These are phyloP conservation scores for Sphaerulina musiva DNA, from an alignment of 2,329 filamentous ascomycete genomes.

Conservation along the genomic window DNA sequence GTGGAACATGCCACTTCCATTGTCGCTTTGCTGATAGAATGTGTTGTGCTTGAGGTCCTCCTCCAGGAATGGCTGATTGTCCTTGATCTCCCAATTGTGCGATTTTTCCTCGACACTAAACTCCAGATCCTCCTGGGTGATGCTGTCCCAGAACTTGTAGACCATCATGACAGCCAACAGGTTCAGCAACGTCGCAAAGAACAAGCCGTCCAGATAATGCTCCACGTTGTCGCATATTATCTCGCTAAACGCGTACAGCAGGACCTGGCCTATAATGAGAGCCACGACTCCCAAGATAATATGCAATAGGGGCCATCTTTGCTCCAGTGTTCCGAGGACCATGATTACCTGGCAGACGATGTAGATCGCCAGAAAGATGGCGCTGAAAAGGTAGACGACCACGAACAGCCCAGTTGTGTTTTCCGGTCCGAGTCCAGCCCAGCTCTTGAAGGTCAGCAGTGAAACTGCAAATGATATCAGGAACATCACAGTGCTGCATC, in stretches of 20 bases:
- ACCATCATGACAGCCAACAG: slow-evolving; percentile 98
- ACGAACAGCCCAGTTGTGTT: slow-evolving; percentile 87
- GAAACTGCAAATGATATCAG: slow-evolving; percentile 79
- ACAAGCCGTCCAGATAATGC: slow-evolving; percentile 90
- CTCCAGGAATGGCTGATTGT: slow-evolving; percentile 66
- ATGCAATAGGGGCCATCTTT: slow-evolving; percentile 90
- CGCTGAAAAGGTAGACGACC: slow-evolving; percentile 86
- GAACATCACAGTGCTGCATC: slow-evolving; percentile 74
- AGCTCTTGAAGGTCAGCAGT: slow-evolving; percentile 85
- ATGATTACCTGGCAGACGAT: slow-evolving; percentile 80
- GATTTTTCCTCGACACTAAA: slow-evolving; percentile 93
- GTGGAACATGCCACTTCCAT: slow-evolving; percentile 45
- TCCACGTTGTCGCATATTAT: slow-evolving; percentile 75
- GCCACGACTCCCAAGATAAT: slow-evolving; percentile 87
- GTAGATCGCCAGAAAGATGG: slow-evolving; percentile 78
- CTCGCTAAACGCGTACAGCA: slow-evolving; percentile 83
- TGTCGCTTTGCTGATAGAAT: slow-evolving; percentile 63
- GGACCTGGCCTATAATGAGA: slow-evolving; percentile 84
- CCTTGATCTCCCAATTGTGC: slow-evolving; percentile 97
- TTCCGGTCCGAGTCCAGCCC: slow-evolving; percentile 75
- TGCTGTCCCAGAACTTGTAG: slow-evolving; percentile 99
- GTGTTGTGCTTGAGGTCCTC: slow-evolving; percentile 66
- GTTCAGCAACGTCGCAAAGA: slow-evolving; percentile 92
- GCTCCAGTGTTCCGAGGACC: slow-evolving; percentile 82
- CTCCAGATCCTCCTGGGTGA: slow-evolving; percentile 95